Conservation (phyloP, 768 basidiomycete species). For the Kwoniella dendrophila region DNA sequence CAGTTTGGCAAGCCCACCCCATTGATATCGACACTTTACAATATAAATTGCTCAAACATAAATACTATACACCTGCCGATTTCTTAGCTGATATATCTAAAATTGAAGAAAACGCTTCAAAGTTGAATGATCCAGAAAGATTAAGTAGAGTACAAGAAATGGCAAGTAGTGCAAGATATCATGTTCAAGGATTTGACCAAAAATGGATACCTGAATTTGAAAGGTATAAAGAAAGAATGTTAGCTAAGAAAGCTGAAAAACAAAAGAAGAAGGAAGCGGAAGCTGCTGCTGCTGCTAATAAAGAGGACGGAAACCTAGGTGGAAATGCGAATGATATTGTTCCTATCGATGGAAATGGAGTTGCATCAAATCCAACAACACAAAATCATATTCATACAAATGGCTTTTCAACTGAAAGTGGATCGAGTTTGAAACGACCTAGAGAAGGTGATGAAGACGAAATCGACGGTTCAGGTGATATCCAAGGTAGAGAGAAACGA, state of each 20-base stretch:
- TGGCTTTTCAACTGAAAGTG: no score
- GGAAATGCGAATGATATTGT: not conserved
- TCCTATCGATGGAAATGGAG: not conserved
- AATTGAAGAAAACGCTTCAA: constrained; percentile 63
- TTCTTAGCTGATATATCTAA: constrained; percentile 69
- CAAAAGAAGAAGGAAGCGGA: constrained; percentile 42
- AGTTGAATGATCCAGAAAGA: constrained; percentile 71
- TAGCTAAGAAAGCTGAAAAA: constrained; percentile 60
- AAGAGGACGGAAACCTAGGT: constrained; percentile 5
- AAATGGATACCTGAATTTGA: constrained; percentile 80
- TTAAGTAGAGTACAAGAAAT: constrained; percentile 82
- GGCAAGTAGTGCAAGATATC: constrained; percentile 75
- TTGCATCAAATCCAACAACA: not conserved
- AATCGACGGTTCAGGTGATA: no score
- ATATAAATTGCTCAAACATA: constrained; percentile 74
- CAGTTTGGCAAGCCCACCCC: constrained; percentile 61
- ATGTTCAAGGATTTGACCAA: constrained; percentile 43
- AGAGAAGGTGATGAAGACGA: no score
- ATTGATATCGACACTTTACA: constrained; percentile 94
- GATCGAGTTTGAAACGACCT: no score
- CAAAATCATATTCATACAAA: no score
- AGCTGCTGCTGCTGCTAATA: not conserved
- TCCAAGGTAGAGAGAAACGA: no score
- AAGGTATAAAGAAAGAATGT: constrained; percentile 73
- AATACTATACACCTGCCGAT: constrained; percentile 82